Percentiles rank a stretch among this genome's conserved stretches.
Evolutionary conservation across 129 eudicot genomes (phyloP).

Genomic region (Saposhnikovia divaricata): DNA sequence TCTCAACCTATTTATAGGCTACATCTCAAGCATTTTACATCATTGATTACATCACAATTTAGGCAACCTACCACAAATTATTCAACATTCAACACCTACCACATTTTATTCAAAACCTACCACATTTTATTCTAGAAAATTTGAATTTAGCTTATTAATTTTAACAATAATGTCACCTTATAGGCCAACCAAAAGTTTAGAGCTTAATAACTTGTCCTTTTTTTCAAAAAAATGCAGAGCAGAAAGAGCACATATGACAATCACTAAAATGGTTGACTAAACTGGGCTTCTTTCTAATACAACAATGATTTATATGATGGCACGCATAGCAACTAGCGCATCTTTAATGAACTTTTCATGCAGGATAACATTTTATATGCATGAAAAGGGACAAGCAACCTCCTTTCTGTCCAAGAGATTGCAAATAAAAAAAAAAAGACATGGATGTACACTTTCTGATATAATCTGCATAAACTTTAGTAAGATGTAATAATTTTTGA

Average conservation of each 20-base stretch:
- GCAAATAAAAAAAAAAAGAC: not conserved
- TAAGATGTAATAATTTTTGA: conserved; percentile 1
- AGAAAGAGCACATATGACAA: conserved; percentile 6
- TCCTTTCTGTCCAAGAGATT: not conserved
- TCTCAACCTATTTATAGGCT: too few species aligned
- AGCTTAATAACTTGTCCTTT: not conserved
- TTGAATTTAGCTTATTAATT: too few species aligned
- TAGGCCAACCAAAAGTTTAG: conserved; percentile 11
- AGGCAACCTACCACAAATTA: too few species aligned
- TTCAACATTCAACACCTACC: too few species aligned
- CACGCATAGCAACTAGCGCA: conserved; percentile 17
- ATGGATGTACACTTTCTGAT: not conserved
- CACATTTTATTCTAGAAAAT: too few species aligned
- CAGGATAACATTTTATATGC: conserved; percentile 16
- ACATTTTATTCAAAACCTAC: too few species aligned
- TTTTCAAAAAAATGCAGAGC: not conserved
- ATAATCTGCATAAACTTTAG: not conserved
- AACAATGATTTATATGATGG: conserved; percentile 21
- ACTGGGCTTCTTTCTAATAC: not conserved
- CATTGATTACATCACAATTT: too few species aligned
- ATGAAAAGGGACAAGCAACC: not conserved
- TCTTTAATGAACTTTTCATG: conserved; percentile 19
- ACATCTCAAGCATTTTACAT: too few species aligned
- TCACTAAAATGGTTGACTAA: conserved; percentile 23
- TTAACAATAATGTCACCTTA: conserved; percentile 2